Percentiles rank a stretch among this genome's conserved stretches.
Evolutionary conservation across 108 stramenopile genomes (phyloP).

Genomic region (Fragilariopsis cylindrus): DNA sequence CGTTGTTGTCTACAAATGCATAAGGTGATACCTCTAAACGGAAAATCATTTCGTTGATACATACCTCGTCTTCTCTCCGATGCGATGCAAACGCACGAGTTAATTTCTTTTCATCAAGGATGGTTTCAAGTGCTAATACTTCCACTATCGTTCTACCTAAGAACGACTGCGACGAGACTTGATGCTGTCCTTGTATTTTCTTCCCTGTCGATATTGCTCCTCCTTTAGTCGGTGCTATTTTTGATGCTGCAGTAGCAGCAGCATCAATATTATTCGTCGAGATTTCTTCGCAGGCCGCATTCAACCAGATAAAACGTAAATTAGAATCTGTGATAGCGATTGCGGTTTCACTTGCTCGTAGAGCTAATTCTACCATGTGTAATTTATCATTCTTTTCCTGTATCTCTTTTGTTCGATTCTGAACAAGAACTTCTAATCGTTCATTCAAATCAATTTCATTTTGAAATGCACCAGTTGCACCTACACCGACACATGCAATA

Average conservation of each 20-base stretch:
- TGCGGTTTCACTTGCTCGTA: slow-evolving; percentile 25
- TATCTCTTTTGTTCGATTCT: slow-evolving; percentile 15
- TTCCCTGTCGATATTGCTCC: too few relatives aligned
- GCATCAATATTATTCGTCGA: background rate
- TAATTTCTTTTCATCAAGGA: slow-evolving; percentile 7
- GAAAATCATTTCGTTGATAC: slow-evolving; percentile 4
- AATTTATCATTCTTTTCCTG: slow-evolving; percentile 11
- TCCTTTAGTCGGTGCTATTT: background rate
- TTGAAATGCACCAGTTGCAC: slow-evolving; percentile 20
- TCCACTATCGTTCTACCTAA: slow-evolving; percentile 1
- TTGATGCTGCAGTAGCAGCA: background rate
- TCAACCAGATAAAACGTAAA: slow-evolving; percentile 11
- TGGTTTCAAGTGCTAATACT: slow-evolving; percentile 9
- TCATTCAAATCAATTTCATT: slow-evolving; percentile 21
- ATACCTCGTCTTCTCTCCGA: slow-evolving; percentile 4
- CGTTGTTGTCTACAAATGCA: background rate
- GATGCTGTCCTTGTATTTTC: too few relatives aligned
- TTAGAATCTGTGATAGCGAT: slow-evolving; percentile 17
- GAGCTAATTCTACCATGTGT: slow-evolving; percentile 16
- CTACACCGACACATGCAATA: slow-evolving; percentile 18
- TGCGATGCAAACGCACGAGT: background rate
- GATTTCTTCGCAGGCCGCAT: slow-evolving; percentile 16
- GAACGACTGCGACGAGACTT: background rate
- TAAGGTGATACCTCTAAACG: slow-evolving; percentile 3
- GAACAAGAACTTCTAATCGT: slow-evolving; percentile 13